Conservation (phyloP, 78 protist genomes). For the Polysphondylium violaceum region DNA sequence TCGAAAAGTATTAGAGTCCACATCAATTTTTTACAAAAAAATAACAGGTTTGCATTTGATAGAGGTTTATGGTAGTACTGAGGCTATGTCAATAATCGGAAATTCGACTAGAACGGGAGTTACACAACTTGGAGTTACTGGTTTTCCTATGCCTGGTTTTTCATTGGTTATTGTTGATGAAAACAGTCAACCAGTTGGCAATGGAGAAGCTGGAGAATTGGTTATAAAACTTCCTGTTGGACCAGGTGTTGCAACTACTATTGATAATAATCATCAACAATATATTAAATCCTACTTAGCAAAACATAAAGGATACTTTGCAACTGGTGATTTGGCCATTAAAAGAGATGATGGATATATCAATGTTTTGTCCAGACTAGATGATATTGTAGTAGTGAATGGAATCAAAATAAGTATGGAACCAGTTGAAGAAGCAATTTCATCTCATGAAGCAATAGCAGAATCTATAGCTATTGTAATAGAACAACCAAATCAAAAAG, state of each 20-base stretch:
- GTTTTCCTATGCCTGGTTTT: not conserved
- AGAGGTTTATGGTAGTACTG: not conserved
- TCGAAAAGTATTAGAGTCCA: conserved; percentile 46
- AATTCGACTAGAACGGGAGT: too few relatives aligned
- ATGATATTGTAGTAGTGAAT: not conserved
- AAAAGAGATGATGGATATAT: not conserved
- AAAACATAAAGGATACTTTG: not conserved
- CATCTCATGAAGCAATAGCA: not conserved
- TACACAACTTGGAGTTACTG: too few relatives aligned
- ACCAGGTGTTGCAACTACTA: conserved; percentile 57
- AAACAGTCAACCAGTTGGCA: not conserved
- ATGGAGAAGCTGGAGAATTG: not conserved
- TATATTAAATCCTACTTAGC: not conserved
- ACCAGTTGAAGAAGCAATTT: not conserved
- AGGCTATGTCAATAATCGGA: too few relatives aligned
- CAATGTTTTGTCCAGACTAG: not conserved
- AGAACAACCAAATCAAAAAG: not conserved
- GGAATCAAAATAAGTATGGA: not conserved
- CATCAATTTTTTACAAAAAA: too few relatives aligned
- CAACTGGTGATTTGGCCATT: not conserved
- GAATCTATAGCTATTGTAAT: not conserved
- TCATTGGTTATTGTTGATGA: not conserved
- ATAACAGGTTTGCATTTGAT: not conserved
- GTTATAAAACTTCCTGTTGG: conserved; percentile 57
- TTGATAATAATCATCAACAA: not conserved